Conservation (phyloP, 768 basidiomycete species). For the Boletus vinaceobasis region DNA sequence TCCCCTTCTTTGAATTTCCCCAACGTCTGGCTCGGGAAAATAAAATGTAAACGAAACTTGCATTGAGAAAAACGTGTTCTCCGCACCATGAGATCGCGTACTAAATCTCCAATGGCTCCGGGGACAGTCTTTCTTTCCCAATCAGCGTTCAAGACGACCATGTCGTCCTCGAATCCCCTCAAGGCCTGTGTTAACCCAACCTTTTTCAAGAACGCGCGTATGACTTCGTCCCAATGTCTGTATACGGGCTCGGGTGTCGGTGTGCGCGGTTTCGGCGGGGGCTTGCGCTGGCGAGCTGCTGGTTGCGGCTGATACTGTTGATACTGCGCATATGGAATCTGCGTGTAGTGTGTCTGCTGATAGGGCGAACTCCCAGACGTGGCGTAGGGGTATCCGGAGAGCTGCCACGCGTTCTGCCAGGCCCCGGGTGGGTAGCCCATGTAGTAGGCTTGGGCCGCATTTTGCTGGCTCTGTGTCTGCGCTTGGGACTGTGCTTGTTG, state of each 20-base stretch:
- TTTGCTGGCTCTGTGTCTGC: constrained; percentile 25
- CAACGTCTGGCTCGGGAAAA: constrained; percentile 19
- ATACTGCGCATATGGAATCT: constrained; percentile 34
- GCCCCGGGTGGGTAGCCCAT: constrained; percentile 32
- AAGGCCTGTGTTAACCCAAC: constrained; percentile 57
- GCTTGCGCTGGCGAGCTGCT: constrained; percentile 29
- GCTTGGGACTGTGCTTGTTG: constrained; percentile 19
- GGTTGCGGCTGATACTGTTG: constrained; percentile 31
- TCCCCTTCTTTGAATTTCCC: constrained; percentile 31
- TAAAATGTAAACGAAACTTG: not conserved
- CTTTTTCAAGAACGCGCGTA: constrained; percentile 51
- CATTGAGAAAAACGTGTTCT: not conserved
- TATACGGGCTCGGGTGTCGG: constrained; percentile 44
- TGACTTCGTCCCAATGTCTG: constrained; percentile 59
- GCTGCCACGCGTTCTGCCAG: constrained; percentile 35
- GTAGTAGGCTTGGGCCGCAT: constrained; percentile 29
- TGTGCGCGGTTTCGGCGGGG: constrained; percentile 25
- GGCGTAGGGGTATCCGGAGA: constrained; percentile 32
- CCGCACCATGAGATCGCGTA: constrained; percentile 50
- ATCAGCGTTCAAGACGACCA: constrained; percentile 63
- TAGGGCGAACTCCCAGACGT: constrained; percentile 29
- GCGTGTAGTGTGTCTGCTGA: constrained; percentile 34
- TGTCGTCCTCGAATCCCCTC: constrained; percentile 65
- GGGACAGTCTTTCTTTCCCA: constrained; percentile 62
- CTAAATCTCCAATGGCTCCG: constrained; percentile 50